Conservation (phyloP, 2,329 filamentous ascomycete genomes). For the Clonostachys rhizophaga region DNA sequence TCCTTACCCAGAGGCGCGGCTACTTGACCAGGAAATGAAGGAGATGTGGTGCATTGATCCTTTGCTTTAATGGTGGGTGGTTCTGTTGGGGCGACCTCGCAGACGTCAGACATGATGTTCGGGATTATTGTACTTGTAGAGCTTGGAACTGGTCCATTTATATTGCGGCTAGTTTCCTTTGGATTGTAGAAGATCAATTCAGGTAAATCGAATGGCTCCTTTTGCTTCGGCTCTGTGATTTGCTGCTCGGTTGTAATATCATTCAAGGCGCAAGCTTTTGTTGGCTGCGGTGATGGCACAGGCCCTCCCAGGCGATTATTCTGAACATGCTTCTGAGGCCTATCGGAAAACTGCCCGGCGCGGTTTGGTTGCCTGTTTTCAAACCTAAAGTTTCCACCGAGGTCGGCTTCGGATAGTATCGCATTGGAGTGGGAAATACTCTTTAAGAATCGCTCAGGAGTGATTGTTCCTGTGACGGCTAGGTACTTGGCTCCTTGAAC, state of each 20-base stretch:
- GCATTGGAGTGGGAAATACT: background rate
- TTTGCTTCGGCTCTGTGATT: background rate
- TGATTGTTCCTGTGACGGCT: background rate
- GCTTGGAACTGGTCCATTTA: too few relatives aligned
- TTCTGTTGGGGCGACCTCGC: too few relatives aligned
- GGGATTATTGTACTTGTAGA: too few relatives aligned
- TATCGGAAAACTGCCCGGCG: constrained; percentile 12
- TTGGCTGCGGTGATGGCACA: too few relatives aligned
- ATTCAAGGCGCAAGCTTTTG: too few relatives aligned
- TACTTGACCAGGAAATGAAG: too few relatives aligned
- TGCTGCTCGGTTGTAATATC: background rate
- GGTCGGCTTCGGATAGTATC: constrained; percentile 8
- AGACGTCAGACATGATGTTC: too few relatives aligned
- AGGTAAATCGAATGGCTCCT: background rate
- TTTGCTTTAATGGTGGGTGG: too few relatives aligned
- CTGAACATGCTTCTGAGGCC: constrained; percentile 3
- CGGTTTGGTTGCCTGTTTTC: constrained; percentile 9
- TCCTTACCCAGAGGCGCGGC: too few relatives aligned
- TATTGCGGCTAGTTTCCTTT: background rate
- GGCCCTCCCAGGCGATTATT: too few relatives aligned
- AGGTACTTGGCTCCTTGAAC: too few relatives aligned
- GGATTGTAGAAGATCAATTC: background rate
- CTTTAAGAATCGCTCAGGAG: background rate
- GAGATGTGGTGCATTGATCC: too few relatives aligned
- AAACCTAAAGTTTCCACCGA: constrained; percentile 14